Percentiles rank a stretch among this genome's conserved stretches.
phyloP scores from a whole-genome alignment of 805 yeast genomes.

The Yueomyces sp. region DNA sequence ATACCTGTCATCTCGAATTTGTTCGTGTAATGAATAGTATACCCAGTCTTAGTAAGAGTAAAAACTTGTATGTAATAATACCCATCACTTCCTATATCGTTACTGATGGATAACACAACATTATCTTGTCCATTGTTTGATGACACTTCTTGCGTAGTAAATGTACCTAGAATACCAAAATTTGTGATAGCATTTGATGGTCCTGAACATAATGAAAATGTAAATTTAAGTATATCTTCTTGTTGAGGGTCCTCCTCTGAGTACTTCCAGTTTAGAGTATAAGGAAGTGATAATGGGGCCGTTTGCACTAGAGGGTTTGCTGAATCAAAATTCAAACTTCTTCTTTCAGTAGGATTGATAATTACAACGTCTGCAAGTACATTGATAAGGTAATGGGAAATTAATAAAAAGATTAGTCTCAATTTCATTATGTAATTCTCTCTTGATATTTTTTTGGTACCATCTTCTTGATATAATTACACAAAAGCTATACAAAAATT shows the following conservation, averaged over 20 bases:
- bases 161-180: constrained; percentile 30
- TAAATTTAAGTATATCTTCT: constrained; percentile 30
- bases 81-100: constrained; percentile 45
- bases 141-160: constrained; percentile 20
- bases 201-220: constrained; percentile 61
- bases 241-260: constrained; percentile 10
- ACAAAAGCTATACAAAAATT: too few relatives aligned
- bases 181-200: constrained; percentile 21
- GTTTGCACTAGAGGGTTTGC: background rate
- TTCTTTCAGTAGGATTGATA: too few relatives aligned
- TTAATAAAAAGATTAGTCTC: too few relatives aligned
- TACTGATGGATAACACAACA: constrained; percentile 30
- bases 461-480: too few relatives aligned
- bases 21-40: constrained; percentile 51
- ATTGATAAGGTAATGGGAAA: too few relatives aligned
- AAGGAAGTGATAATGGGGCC: background rate
- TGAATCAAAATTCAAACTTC: too few relatives aligned
- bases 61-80: constrained; percentile 57
- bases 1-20: constrained; percentile 57
- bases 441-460: too few relatives aligned
- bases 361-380: too few relatives aligned
- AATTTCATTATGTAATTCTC: too few relatives aligned
- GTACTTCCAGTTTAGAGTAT: background rate
- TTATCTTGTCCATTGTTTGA: constrained; percentile 21
- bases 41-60: constrained; percentile 30